Conservation (phyloP, 345 rosid species). For the Hibiscus trionum region DNA sequence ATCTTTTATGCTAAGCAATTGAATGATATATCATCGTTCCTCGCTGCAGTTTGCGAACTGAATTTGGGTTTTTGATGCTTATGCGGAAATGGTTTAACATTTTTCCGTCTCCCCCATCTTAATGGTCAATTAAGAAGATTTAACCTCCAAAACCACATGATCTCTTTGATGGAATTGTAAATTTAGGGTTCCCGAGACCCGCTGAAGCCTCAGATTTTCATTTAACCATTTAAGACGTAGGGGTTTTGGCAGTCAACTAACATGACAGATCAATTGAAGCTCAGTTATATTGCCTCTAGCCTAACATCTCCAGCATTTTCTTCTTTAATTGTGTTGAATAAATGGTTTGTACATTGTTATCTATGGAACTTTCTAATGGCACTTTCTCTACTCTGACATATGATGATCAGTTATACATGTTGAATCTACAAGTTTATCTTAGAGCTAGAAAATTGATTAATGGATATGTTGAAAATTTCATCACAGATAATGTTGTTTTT, state of each 20-base stretch:
- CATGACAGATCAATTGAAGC: background rate
- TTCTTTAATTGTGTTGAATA: background rate
- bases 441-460: background rate
- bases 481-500: slow-evolving; percentile 2
- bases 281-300: background rate
- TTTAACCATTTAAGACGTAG: background rate
- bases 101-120: background rate
- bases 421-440: background rate
- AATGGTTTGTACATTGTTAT: background rate
- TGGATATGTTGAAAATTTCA: background rate
- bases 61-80: background rate
- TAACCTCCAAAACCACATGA: background rate
- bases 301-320: background rate
- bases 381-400: background rate
- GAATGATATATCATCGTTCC: background rate
- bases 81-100: background rate
- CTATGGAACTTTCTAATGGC: background rate
- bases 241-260: background rate
- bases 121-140: background rate
- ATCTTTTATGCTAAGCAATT: background rate
- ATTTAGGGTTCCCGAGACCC: background rate
- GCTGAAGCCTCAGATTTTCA: background rate
- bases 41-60: background rate
- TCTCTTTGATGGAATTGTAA: background rate
- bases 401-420: background rate